phyloP scores from a whole-genome alignment of 164 flowering plant genomes.

The Dillenia turbinata region DNA sequence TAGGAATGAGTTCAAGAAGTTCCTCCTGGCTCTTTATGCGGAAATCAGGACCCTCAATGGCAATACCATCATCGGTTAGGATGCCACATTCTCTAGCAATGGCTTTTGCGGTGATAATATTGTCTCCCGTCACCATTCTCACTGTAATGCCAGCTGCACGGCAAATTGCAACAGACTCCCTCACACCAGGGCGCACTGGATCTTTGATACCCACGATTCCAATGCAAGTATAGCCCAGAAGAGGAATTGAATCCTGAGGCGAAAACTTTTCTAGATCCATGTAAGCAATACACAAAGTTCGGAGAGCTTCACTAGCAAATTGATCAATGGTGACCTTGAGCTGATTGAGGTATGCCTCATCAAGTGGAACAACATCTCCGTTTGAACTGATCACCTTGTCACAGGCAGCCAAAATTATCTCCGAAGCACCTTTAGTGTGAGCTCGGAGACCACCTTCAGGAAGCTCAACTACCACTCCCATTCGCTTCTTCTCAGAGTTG shows the following conservation, averaged over 20 bases:
- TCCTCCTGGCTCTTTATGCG: slow-evolving; percentile 58
- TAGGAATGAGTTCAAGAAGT: slow-evolving; percentile 47
- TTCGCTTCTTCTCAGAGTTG: slow-evolving; percentile 71
- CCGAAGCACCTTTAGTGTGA: slow-evolving; percentile 76
- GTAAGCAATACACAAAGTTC: slow-evolving; percentile 73
- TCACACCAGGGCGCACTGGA: slow-evolving; percentile 79
- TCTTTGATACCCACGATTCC: slow-evolving; percentile 79
- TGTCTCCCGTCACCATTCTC: slow-evolving; percentile 81
- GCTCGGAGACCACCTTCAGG: slow-evolving; percentile 63
- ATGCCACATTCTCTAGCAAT: slow-evolving; percentile 81
- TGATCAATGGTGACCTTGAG: slow-evolving; percentile 49
- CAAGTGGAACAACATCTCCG: slow-evolving; percentile 58
- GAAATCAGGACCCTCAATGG: slow-evolving; percentile 74
- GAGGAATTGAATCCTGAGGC: slow-evolving; percentile 37
- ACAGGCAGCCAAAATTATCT: slow-evolving; percentile 67
- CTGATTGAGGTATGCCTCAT: slow-evolving; percentile 36
- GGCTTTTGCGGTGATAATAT: slow-evolving; percentile 76
- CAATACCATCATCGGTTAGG: slow-evolving; percentile 70
- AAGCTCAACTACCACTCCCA: slow-evolving; percentile 68
- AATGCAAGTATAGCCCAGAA: slow-evolving; percentile 55
- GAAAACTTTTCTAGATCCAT: slow-evolving; percentile 49
- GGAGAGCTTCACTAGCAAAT: slow-evolving; percentile 72
- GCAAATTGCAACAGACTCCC: slow-evolving; percentile 68
- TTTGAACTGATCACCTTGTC: slow-evolving; percentile 54
- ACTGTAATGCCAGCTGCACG: slow-evolving; percentile 71